Conservation (phyloP, 225 moss, liverwort and hornwort genomes). For the Bryoerythrophyllum caledonicum region DNA sequence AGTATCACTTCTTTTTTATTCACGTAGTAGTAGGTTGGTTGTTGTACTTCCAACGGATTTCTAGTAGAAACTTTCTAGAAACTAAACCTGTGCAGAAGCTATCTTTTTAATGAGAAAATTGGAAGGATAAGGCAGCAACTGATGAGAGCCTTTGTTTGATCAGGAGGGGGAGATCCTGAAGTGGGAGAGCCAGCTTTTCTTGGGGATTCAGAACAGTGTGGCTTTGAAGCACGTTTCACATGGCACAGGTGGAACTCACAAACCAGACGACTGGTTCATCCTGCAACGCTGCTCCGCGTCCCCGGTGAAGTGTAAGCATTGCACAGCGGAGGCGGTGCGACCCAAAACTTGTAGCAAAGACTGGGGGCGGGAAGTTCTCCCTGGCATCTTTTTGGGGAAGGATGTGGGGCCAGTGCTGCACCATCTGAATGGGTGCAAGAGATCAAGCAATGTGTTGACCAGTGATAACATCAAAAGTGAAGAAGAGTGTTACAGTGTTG, state of each 20-base stretch:
- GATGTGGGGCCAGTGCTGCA: conserved; percentile 59
- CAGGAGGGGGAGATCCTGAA: conserved; percentile 60
- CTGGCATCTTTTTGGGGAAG: conserved; percentile 66
- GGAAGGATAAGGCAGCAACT: conserved; percentile 7
- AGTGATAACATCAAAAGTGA: conserved; percentile 27
- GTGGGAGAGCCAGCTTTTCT: conserved; percentile 65
- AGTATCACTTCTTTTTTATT: neutral
- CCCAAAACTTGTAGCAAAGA: conserved; percentile 59
- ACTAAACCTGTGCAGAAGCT: neutral
- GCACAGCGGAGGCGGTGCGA: conserved; percentile 27
- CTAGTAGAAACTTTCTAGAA: neutral
- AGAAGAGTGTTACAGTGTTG: conserved; percentile 46
- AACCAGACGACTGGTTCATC: conserved; percentile 63
- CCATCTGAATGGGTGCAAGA: conserved; percentile 49
- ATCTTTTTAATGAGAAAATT: conserved; percentile 5
- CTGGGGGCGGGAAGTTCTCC: conserved; percentile 69
- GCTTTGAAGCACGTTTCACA: conserved; percentile 58
- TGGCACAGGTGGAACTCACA: conserved; percentile 64
- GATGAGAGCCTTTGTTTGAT: too few species aligned
- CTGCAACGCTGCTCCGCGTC: conserved; percentile 57
- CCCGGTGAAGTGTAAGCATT: conserved; percentile 41
- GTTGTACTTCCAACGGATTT: neutral
- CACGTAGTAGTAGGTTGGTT: conserved; percentile 8
- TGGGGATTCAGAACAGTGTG: conserved; percentile 50
- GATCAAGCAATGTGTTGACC: conserved; percentile 22